Evolutionary conservation across 83 land plant genomes (phyloP).

Genomic region (Diphasiastrum complanatum): DNA sequence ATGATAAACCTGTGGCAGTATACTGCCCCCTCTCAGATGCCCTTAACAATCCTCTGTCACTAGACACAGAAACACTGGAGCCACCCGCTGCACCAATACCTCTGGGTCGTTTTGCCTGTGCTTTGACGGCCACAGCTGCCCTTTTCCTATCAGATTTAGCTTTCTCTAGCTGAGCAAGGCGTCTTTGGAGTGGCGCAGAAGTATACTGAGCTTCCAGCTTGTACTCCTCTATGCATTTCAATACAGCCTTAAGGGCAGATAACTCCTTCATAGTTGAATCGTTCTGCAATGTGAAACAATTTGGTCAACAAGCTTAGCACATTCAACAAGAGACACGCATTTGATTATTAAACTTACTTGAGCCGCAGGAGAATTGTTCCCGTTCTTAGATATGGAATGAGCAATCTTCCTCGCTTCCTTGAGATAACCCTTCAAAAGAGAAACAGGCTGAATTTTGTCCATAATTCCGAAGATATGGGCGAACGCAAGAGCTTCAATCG

Average conservation of each 20-base stretch:
- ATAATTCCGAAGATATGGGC: constrained; percentile 59
- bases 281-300: constrained; percentile 32
- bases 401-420: constrained; percentile 52
- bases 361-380: constrained; percentile 33
- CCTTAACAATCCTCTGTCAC: constrained; percentile 33
- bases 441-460: constrained; percentile 62
- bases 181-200: no score
- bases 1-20: constrained; percentile 22
- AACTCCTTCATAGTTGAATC: constrained; percentile 56
- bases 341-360: constrained; percentile 21
- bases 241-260: constrained; percentile 56
- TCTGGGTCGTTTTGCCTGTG: no score
- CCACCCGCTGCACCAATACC: no score
- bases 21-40: constrained; percentile 34
- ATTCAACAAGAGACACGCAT: neutral
- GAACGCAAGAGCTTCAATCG: constrained; percentile 75
- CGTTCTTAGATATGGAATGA: constrained; percentile 30
- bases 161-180: no score
- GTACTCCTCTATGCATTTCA: no score
- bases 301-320: neutral
- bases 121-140: no score
- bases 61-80: no score
- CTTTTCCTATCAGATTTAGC: no score
- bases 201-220: no score
- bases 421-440: constrained; percentile 59